A percentile compares a stretch with the other conserved stretches of the same genome.
phyloP scores from a whole-genome alignment of 176 grass and related monocot genomes.

The Aegilops bicornis region DNA sequence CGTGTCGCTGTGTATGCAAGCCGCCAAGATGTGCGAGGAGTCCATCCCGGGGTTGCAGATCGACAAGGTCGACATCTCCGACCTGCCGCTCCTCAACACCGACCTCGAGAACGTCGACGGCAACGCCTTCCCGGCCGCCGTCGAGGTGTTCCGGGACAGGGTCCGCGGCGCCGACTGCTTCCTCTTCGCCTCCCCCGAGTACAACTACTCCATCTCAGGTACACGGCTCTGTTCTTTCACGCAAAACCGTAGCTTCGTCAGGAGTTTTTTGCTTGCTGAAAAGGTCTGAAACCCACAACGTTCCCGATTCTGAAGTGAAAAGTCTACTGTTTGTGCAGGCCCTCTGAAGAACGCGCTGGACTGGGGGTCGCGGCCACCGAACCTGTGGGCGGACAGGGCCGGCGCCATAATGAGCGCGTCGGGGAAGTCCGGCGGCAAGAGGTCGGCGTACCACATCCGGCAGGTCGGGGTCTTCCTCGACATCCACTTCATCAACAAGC shows the following conservation, averaged over 20 bases:
- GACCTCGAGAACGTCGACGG: constrained; percentile 61
- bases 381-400: constrained; percentile 65
- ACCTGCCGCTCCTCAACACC: constrained; percentile 81
- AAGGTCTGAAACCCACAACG: not conserved
- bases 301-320: not conserved
- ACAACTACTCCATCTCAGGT: constrained; percentile 92
- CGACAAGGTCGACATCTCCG: constrained; percentile 66
- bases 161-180: constrained; percentile 62
- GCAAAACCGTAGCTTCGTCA: too few relatives aligned
- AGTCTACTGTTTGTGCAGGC: not conserved
- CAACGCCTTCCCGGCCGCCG: constrained; percentile 43
- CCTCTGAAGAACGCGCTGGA: constrained; percentile 89
- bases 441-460: constrained; percentile 70
- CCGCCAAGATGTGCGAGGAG: constrained; percentile 56
- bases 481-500: constrained; percentile 91
- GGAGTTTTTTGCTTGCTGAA: too few relatives aligned
- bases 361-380: constrained; percentile 67
- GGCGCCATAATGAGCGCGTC: constrained; percentile 63
- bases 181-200: constrained; percentile 86
- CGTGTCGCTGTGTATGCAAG: constrained; percentile 24
- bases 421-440: constrained; percentile 57
- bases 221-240: too few relatives aligned
- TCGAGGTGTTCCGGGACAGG: constrained; percentile 64
- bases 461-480: constrained; percentile 71
- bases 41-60: constrained; percentile 62